phyloP scores from a whole-genome alignment of 1,284 basidiomycete species.

The Agroathelia rolfsii region DNA sequence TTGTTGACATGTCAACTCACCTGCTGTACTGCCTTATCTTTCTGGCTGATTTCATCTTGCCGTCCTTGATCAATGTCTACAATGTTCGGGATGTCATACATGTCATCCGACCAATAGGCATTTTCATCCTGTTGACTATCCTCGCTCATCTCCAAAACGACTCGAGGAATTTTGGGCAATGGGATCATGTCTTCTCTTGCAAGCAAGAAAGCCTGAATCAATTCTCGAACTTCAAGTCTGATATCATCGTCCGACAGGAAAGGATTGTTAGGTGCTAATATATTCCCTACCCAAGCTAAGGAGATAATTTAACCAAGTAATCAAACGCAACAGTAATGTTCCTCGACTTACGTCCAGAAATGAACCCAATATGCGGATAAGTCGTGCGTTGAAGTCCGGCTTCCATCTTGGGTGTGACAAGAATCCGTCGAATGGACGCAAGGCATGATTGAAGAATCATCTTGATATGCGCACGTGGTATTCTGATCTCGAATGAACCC shows the following conservation, averaged over 20 bases:
- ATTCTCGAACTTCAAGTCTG: slow-evolving; percentile 44
- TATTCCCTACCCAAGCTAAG: slow-evolving; percentile 51
- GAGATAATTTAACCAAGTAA: slow-evolving; percentile 9
- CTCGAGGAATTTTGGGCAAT: slow-evolving; percentile 28
- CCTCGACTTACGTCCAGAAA: slow-evolving; percentile 45
- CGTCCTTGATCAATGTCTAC: too few species aligned
- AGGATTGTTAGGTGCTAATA: slow-evolving; percentile 39
- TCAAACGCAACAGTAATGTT: slow-evolving; percentile 2
- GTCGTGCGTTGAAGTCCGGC: slow-evolving; percentile 16
- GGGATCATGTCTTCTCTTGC: slow-evolving; percentile 45
- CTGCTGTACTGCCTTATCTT: too few species aligned
- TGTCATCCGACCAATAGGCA: slow-evolving; percentile 40
- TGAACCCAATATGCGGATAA: slow-evolving; percentile 61
- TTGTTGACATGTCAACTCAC: background rate
- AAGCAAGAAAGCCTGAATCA: slow-evolving; percentile 59
- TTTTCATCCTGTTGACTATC: slow-evolving; percentile 73
- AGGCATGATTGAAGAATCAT: slow-evolving; percentile 44
- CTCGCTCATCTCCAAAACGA: slow-evolving; percentile 17
- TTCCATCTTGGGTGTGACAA: slow-evolving; percentile 41
- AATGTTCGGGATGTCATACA: too few species aligned
- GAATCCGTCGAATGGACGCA: slow-evolving; percentile 50
- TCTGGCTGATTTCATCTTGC: too few species aligned
- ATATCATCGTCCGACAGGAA: slow-evolving; percentile 25
- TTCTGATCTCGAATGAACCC: too few species aligned
- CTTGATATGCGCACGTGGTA: too few species aligned